phyloP scores from a whole-genome alignment of 768 basidiomycete species.

The Coprinellus aureogranulatus region DNA sequence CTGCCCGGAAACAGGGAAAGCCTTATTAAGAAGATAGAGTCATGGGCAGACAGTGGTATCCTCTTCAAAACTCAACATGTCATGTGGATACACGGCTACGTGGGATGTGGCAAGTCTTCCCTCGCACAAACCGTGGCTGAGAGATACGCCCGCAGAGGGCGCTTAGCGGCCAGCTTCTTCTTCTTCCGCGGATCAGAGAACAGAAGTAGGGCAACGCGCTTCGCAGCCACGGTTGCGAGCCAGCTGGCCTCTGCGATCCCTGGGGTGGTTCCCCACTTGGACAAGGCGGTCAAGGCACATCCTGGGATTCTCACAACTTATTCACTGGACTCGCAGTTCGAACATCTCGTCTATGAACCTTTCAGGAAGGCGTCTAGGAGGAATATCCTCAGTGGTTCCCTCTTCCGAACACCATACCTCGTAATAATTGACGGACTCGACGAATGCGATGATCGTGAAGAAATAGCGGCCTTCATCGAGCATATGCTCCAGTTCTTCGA shows the following conservation, averaged over 20 bases:
- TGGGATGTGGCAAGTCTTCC: constrained; percentile 2
- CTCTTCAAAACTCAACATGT: not conserved
- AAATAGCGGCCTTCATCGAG: not conserved
- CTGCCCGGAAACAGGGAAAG: not conserved
- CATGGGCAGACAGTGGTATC: not conserved
- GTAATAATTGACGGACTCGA: not conserved
- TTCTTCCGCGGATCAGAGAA: constrained; percentile 3
- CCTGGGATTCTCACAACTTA: not conserved
- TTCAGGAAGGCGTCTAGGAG: not conserved
- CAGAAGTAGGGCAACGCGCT: not conserved
- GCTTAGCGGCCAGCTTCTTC: constrained; percentile 4
- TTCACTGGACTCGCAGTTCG: not conserved
- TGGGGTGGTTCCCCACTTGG: not conserved
- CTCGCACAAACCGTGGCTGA: constrained; percentile 1
- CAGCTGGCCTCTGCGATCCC: constrained; percentile 3
- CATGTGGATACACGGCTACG: constrained; percentile 1
- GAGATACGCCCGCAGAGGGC: not conserved
- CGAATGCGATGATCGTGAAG: not conserved
- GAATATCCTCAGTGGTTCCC: too few relatives aligned
- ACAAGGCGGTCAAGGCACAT: not conserved
- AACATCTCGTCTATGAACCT: not conserved
- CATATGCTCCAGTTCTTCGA: not conserved
- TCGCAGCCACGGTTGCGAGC: constrained; percentile 2
- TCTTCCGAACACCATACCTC: not conserved
- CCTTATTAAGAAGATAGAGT: not conserved